Percentiles rank a stretch among this genome's conserved stretches.
phyloP scores from a whole-genome alignment of 768 basidiomycete species.

The Cantharellus anzutake region DNA sequence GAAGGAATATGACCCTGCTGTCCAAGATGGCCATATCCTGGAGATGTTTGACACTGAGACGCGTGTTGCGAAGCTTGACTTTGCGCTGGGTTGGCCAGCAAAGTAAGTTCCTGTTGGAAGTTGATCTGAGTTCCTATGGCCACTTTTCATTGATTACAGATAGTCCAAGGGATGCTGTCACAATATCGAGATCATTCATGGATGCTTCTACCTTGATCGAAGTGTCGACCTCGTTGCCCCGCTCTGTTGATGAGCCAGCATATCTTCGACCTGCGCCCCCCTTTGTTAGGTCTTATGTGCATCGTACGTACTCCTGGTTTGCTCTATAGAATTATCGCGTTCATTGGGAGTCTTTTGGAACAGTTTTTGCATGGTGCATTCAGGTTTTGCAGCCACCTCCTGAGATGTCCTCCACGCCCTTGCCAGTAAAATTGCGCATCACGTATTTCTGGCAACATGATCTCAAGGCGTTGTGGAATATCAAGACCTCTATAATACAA shows the following conservation, averaged over 20 bases:
- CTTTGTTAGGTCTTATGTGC: slow-evolving; percentile 74
- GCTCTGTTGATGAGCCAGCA: slow-evolving; percentile 75
- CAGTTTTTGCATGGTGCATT: slow-evolving; percentile 89
- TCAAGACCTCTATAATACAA: slow-evolving; percentile 49
- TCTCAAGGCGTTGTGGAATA: slow-evolving; percentile 69
- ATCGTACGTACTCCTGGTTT: slow-evolving; percentile 26
- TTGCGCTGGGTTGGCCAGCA: slow-evolving; percentile 89
- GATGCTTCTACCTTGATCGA: slow-evolving; percentile 73
- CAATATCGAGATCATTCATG: slow-evolving; percentile 70
- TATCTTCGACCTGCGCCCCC: slow-evolving; percentile 86
- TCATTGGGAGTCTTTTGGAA: not conserved
- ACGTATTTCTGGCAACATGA: slow-evolving; percentile 96
- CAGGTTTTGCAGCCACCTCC: slow-evolving; percentile 34
- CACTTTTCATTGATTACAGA: not conserved
- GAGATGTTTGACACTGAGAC: slow-evolving; percentile 78
- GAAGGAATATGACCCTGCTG: slow-evolving; percentile 87
- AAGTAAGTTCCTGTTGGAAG: slow-evolving; percentile 36
- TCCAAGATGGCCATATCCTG: slow-evolving; percentile 61
- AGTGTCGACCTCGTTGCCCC: slow-evolving; percentile 84
- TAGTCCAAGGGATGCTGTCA: slow-evolving; percentile 86
- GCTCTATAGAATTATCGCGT: not conserved
- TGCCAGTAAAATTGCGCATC: slow-evolving; percentile 37
- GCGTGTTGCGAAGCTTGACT: slow-evolving; percentile 76
- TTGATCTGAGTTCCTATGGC: not conserved
- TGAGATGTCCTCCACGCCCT: slow-evolving; percentile 11